Conservation (phyloP, 805 yeast species). For the Wickerhamomyces subpelliculosus region DNA sequence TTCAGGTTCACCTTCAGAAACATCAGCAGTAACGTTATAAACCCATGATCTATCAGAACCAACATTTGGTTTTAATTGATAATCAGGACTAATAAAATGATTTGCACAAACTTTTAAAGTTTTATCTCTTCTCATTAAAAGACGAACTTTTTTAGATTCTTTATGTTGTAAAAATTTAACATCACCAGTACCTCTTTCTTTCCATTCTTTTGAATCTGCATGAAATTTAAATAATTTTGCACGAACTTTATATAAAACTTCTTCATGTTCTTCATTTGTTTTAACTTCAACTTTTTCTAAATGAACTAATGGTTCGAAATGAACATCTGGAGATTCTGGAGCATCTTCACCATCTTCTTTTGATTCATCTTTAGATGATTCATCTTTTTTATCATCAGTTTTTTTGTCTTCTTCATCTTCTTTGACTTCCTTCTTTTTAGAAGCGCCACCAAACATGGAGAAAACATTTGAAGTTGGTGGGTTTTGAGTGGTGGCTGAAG, state of each 20-base stretch:
- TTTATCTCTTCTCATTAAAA: constrained; percentile 98
- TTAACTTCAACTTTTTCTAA: constrained; percentile 94
- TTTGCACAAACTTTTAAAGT: constrained; percentile 97
- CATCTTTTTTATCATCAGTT: constrained; percentile 9
- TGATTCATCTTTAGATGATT: constrained; percentile 14
- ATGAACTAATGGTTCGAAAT: constrained; percentile 93
- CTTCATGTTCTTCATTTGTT: constrained; percentile 91
- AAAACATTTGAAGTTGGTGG: constrained; percentile 82
- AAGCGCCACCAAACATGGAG: constrained; percentile 92
- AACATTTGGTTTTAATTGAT: constrained; percentile 81
- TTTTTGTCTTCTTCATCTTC: constrained; percentile 28
- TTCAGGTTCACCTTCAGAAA: constrained; percentile 93
- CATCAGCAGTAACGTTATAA: constrained; percentile 87
- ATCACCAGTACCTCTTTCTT: constrained; percentile 99
- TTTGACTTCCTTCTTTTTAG: constrained; percentile 50
- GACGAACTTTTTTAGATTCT: constrained; percentile 71
- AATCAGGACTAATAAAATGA: constrained; percentile 81
- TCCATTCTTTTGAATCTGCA: constrained; percentile 88
- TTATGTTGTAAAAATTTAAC: constrained; percentile 93
- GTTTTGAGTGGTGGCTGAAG: constrained; percentile 31
- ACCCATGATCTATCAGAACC: constrained; percentile 99
- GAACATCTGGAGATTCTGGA: constrained; percentile 50
- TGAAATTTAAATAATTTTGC: constrained; percentile 93
- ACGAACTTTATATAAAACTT: constrained; percentile 74
- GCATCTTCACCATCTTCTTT: constrained; percentile 27